Base-by-base conservation (phyloP, 768 basidiomycete genomes). In the Filobasidium floriforme region DNA sequence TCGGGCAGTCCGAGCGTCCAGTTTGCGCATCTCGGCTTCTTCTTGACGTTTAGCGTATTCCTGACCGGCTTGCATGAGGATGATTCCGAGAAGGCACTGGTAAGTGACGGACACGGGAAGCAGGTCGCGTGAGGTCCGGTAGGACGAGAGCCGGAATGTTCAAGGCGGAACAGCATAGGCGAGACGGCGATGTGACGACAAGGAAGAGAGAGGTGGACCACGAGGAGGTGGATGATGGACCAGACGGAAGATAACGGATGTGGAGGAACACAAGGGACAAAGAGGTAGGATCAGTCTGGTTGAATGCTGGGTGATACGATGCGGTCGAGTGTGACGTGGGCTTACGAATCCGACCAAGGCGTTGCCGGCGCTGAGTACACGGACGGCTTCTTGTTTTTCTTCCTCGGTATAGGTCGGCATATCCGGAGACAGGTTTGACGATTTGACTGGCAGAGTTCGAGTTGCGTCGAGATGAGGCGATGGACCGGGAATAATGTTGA, bases 361-460 rank as follows among this genome's bases (percentile, higher is more conserved):
- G 74, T 96, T 94, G 11, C 87, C 92, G 7, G 93, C 93, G 29
- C 88, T 85, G 26, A 94, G 81, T 5, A 96, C 82, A 61, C 85
- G 85, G 75, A 97, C 81, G 22, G 92, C 89, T 73, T 91, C 87
- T 66, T 89, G 77, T 69, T 84, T 85, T 76, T 90, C 89, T 22
- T 79, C 80, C 24, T 82, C 79, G 29, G 86, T 86, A 9, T 73
- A 32, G 3, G 24, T 51, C 46, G 24, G 46, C 24, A 18, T 3
- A 51, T 51, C 24, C 3, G 24, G 46, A 12, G 46, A 19, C 46
- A 24, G 19, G 68, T 68, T 52, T 72, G 71, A 4, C 72, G 73
- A 22, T 72, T 70, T 6, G 74, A 15, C 61, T 10, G 76, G 73
- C 10, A 73, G 61, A 6, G 78, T 76, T 26, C 77, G 70, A 70